These are phyloP conservation scores for Rhododendron vialii DNA, from an alignment of 148 eudicot genomes.

Conservation along the genomic window DNA sequence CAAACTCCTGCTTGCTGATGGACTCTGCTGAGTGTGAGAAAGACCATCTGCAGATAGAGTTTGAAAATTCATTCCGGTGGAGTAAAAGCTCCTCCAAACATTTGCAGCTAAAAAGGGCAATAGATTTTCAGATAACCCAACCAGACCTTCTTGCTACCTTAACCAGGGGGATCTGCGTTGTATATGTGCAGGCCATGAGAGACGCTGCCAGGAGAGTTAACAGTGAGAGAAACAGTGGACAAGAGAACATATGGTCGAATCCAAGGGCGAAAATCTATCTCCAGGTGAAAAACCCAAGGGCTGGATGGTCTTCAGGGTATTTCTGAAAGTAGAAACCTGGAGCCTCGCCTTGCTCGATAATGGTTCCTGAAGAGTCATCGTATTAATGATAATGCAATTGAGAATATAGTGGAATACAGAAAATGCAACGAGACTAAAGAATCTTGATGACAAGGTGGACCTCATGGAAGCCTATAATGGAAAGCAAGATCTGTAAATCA, in stretches of 20 bases:
- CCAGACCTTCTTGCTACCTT: conserved; percentile 94
- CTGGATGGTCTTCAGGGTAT: conserved; percentile 85
- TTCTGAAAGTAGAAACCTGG: conserved; percentile 79
- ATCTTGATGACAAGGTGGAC: not conserved
- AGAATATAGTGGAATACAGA: not conserved
- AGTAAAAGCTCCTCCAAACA: conserved; percentile 1
- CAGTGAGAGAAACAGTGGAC: conserved; percentile 74
- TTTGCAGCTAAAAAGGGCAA: not conserved
- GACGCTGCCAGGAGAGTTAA: conserved; percentile 71
- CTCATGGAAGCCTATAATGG: not conserved
- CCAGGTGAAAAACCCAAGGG: conserved; percentile 83
- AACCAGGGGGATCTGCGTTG: conserved; percentile 90
- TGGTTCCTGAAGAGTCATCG: conserved; percentile 52
- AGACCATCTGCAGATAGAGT: conserved; percentile 59
- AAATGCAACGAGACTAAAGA: not conserved
- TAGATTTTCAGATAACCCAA: conserved; percentile 13
- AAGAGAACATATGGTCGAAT: conserved; percentile 94
- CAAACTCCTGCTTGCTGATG: conserved; percentile 73
- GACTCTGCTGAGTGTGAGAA: conserved; percentile 63
- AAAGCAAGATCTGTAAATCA: not conserved
- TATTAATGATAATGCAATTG: not conserved
- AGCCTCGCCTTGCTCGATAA: conserved; percentile 84
- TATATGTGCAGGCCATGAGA: conserved; percentile 95
- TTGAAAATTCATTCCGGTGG: not conserved
- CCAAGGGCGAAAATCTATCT: conserved; percentile 82